phyloP scores from a whole-genome alignment of 169 alveolate species.

The Babesia divergens region DNA sequence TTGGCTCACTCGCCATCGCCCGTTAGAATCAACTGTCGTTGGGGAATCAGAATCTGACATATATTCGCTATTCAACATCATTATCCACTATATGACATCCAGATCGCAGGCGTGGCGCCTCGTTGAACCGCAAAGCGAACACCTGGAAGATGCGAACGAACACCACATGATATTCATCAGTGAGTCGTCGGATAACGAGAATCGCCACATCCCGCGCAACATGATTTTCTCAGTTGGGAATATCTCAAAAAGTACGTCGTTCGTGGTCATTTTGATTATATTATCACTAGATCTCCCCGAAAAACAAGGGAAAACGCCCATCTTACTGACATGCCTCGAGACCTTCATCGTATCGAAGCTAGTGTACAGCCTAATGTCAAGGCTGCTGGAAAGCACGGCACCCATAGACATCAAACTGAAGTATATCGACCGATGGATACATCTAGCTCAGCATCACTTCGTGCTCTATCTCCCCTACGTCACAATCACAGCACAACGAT shows the following conservation, averaged over 20 bases:
- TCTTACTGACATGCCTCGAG: constrained; percentile 54
- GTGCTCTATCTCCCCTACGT: constrained; percentile 57
- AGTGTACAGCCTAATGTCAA: constrained; percentile 37
- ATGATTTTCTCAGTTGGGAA: constrained; percentile 55
- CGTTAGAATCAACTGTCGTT: constrained; percentile 50
- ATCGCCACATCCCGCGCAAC: constrained; percentile 44
- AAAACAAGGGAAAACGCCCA: constrained; percentile 51
- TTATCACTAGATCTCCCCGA: constrained; percentile 40
- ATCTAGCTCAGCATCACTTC: constrained; percentile 53
- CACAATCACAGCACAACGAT: constrained; percentile 60
- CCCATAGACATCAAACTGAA: constrained; percentile 43
- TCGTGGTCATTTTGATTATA: not conserved
- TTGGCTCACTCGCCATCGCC: constrained; percentile 52
- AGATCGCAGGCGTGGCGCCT: constrained; percentile 46
- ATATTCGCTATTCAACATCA: constrained; percentile 45
- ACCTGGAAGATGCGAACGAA: constrained; percentile 39
- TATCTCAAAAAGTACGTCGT: constrained; percentile 55
- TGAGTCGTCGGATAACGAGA: constrained; percentile 17
- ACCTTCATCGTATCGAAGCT: constrained; percentile 58
- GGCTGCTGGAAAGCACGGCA: constrained; percentile 26
- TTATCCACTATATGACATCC: constrained; percentile 41
- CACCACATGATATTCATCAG: constrained; percentile 60
- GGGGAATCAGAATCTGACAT: constrained; percentile 50
- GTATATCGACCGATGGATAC: constrained; percentile 53
- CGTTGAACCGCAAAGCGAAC: constrained; percentile 49